Evolutionary conservation across 1,139 yeast genomes (phyloP), one percentile per base, ranked within the genome.

Genomic region (Nakaseomyces uthaithaninus): DNA sequence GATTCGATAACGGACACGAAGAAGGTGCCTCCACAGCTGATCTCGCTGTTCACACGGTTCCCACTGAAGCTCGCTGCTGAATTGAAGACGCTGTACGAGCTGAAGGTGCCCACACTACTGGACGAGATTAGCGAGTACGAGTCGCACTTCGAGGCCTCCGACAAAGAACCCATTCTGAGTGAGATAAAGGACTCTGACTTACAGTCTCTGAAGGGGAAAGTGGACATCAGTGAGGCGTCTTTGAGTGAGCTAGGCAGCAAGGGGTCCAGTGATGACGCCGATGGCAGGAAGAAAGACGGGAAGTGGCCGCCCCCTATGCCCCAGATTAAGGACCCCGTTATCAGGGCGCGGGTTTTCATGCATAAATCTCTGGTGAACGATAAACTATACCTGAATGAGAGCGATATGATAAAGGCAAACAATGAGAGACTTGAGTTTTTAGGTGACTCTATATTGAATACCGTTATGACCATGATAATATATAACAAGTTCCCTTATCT

Each of bases 371-470:
- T 76, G 5, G 73, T 80, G 20, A 75, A 77, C 46, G 75, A 74
- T 46, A 74, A 77, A 48, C 62, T 74, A 7, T 76, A 76, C 51
- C 60, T 81, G 39, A 66, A 74, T 9, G 74, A 71, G 39, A 62
- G 67, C 2, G 91, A 82, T 47, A 67, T 75, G 42, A 66, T 81
- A 19, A 67, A 71, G 37, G 65, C 77, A 2, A 91, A 87, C 55
- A 87, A 91, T 60, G 98, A 93, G 66, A 71, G 98, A 40, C 68
- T 91, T 28, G 99, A 93, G 63, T 93, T 87, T 57, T 65, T 87
- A 33, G 99, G 99, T 16, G 99, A 93, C 63, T 80, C 97, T 0
- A 75, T 87, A 15, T 66, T 91, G 48, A 85, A 87, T 55, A 75
- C 75, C 45, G 67, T 81, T 35, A 78, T 84, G 38, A 81, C 96